Percentiles rank a stretch among this genome's conserved stretches.
Conservation (phyloP, 2,329 filamentous ascomycete genomes). For the Hirsutella minnesotensis region DNA sequence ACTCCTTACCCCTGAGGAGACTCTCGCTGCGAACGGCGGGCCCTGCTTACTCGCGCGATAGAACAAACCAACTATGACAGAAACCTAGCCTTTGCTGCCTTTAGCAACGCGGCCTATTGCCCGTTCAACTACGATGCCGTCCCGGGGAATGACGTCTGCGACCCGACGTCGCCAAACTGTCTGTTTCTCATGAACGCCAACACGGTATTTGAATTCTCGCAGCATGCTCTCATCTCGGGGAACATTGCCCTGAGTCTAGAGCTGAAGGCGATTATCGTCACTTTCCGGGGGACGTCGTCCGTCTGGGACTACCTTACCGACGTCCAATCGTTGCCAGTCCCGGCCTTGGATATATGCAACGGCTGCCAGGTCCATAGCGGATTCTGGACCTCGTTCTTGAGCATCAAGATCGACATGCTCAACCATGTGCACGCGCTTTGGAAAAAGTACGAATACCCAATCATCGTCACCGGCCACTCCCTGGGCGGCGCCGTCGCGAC, state of each 20-base stretch:
- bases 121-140: not conserved
- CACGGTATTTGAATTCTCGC: not conserved
- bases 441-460: slow-evolving; percentile 18
- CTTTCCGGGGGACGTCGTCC: not conserved
- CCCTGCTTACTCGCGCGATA: no score
- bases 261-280: not conserved
- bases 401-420: slow-evolving; percentile 5
- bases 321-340: not conserved
- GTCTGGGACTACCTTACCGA: not conserved
- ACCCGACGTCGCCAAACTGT: not conserved
- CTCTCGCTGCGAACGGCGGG: no score
- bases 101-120: not conserved
- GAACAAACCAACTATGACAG: no score
- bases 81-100: not conserved
- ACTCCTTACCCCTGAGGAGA: no score
- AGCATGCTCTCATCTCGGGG: not conserved
- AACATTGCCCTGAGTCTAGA: not conserved
- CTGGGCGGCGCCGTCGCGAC: slow-evolving; percentile 24
- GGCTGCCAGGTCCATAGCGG: slow-evolving; percentile 1
- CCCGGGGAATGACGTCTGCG: not conserved
- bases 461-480: not conserved
- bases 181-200: not conserved
- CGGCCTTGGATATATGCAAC: not conserved
- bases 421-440: slow-evolving; percentile 37
- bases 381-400: not conserved